phyloP scores from a whole-genome alignment of 495 filamentous ascomycete genomes.

The Penicillium lagena region DNA sequence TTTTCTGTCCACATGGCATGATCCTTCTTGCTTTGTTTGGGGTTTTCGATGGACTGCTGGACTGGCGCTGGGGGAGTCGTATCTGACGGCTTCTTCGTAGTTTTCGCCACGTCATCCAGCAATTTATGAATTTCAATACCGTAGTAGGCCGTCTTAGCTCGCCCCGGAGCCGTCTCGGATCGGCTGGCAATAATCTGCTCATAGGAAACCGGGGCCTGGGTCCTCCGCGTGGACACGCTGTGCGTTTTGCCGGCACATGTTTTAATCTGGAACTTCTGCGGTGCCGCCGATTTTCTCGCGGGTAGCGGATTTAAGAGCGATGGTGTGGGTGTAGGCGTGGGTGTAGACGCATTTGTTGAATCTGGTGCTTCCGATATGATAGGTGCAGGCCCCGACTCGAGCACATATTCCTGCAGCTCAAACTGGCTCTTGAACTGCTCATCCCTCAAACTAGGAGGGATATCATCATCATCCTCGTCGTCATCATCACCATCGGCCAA shows the following conservation, averaged over 20 bases:
- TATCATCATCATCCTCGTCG: slow-evolving; percentile 32
- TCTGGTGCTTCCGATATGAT: slow-evolving; percentile 4
- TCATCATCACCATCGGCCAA: slow-evolving; percentile 39
- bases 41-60: slow-evolving; percentile 30
- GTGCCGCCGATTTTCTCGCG: background rate
- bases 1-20: slow-evolving; percentile 77
- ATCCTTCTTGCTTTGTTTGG: slow-evolving; percentile 24
- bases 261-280: slow-evolving; percentile 41
- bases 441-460: slow-evolving; percentile 6
- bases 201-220: slow-evolving; percentile 48
- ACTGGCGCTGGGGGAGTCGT: slow-evolving; percentile 10
- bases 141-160: slow-evolving; percentile 79
- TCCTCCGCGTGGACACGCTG: slow-evolving; percentile 45
- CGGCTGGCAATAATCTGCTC: slow-evolving; percentile 63
- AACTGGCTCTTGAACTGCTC: slow-evolving; percentile 34
- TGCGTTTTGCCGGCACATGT: slow-evolving; percentile 62
- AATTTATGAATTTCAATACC: slow-evolving; percentile 84
- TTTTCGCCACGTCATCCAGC: slow-evolving; percentile 60
- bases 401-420: slow-evolving; percentile 27
- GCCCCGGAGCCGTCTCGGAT: slow-evolving; percentile 59
- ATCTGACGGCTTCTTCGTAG: slow-evolving; percentile 24
- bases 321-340: background rate
- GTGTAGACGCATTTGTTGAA: slow-evolving; percentile 1
- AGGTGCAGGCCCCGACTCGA: slow-evolving; percentile 9
- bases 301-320: slow-evolving; percentile 2